Conservation (phyloP, 73 alveolate genomes). For the Paramecium octaurelia region DNA sequence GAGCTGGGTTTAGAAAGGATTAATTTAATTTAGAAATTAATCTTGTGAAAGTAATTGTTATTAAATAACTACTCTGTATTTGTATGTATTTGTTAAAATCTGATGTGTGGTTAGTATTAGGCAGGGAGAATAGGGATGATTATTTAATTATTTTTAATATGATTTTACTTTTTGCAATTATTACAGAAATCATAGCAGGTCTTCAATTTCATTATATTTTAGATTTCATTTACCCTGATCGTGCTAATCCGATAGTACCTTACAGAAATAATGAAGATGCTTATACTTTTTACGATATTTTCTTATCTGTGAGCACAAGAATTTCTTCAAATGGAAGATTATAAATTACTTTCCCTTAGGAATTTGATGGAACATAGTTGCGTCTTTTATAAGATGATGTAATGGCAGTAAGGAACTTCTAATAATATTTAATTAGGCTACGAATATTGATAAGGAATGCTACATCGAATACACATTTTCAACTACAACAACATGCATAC, state of each 20-base stretch:
- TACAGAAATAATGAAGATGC: conserved; percentile 50
- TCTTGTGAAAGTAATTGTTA: background rate
- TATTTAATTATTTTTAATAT: background rate
- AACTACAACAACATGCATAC: background rate
- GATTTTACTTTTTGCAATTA: conserved; percentile 1
- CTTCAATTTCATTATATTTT: background rate
- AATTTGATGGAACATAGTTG: background rate
- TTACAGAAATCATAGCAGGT: conserved; percentile 2
- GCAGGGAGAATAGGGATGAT: background rate
- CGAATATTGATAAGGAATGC: background rate
- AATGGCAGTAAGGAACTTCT: background rate
- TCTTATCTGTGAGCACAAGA: conserved; percentile 43
- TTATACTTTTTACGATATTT: conserved; percentile 41
- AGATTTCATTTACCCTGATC: conserved; percentile 52
- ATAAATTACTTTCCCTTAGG: background rate
- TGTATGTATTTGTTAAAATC: background rate
- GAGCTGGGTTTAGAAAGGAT: background rate
- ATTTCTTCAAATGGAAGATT: conserved; percentile 41
- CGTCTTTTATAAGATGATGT: background rate
- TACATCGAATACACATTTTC: conserved; percentile 23
- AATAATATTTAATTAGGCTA: background rate
- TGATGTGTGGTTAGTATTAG: background rate
- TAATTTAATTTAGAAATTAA: background rate
- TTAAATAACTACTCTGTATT: background rate
- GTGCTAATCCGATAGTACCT: conserved; percentile 52